phyloP scores from a whole-genome alignment of 768 basidiomycete species.

The Leccinum disarticulatum region DNA sequence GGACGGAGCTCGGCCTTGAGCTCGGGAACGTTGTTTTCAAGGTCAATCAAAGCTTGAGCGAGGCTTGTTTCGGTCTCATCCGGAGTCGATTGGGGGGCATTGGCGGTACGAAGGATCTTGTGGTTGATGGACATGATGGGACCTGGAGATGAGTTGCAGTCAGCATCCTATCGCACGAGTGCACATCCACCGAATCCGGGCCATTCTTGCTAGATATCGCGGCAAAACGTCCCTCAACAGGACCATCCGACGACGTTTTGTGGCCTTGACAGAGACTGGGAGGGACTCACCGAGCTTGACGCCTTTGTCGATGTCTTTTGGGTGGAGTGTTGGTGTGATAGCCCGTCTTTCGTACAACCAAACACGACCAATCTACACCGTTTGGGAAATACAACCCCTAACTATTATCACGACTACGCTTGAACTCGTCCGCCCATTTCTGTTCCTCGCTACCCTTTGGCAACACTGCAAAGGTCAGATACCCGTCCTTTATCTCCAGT shows the following conservation, averaged over 20 bases:
- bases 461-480: conserved; percentile 74
- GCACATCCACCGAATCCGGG: conserved; percentile 58
- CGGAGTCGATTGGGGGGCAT: conserved; percentile 85
- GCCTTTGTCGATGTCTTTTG: conserved; percentile 50
- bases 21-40: conserved; percentile 97
- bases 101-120: conserved; percentile 96
- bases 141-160: conserved; percentile 25
- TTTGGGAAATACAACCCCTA: conserved; percentile 17
- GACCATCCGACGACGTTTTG: conserved; percentile 15
- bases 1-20: conserved; percentile 95
- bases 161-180: conserved; percentile 43
- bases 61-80: conserved; percentile 90
- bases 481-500: conserved; percentile 80
- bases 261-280: conserved; percentile 28
- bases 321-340: conserved; percentile 12
- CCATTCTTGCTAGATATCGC: conserved; percentile 22
- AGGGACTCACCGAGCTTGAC: conserved; percentile 68
- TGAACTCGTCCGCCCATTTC: conserved; percentile 88
- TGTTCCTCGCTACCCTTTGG: conserved; percentile 75
- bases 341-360: conserved; percentile 19
- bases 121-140: conserved; percentile 65
- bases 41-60: conserved; percentile 94
- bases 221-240: conserved; percentile 19
- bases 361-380: conserved; percentile 29
- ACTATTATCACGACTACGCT: conserved; percentile 41